phyloP scores from a whole-genome alignment of 208 protist genomes.

The Acanthamoeba culbertsoni region DNA sequence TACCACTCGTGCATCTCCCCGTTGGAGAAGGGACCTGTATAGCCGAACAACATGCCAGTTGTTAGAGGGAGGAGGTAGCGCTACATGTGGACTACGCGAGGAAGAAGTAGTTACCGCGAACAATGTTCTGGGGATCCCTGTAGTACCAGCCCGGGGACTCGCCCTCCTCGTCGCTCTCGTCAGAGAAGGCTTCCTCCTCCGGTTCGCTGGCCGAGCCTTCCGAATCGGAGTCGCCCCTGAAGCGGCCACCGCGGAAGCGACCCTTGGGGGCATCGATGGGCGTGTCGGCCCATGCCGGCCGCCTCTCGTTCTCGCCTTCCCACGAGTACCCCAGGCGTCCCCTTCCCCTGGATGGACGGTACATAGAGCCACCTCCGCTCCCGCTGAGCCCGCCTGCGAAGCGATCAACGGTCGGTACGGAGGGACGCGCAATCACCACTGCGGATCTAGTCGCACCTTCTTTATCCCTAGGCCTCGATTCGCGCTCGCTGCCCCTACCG shows the following conservation, averaged over 20 bases:
- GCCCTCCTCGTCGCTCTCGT: background rate
- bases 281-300: conserved; percentile 1
- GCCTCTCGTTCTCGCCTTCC: conserved; percentile 24
- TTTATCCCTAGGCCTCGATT: background rate
- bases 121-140: conserved; percentile 23
- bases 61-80: background rate
- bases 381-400: background rate
- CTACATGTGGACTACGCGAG: background rate
- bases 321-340: background rate
- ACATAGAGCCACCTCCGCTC: background rate
- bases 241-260: conserved; percentile 13
- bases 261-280: background rate
- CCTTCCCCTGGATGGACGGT: background rate
- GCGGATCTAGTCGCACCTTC: background rate
- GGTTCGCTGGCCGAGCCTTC: background rate
- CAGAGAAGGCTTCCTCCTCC: background rate
- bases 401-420: background rate
- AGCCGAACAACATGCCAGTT: background rate
- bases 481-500: background rate
- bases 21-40: conserved; percentile 11
- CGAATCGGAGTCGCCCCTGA: background rate
- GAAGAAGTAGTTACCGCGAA: background rate
- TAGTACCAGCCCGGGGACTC: background rate
- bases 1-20: conserved; percentile 35
- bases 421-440: background rate